Conservation (phyloP, 805 yeast genomes). For the Cyberlindnera misumaiensis region DNA sequence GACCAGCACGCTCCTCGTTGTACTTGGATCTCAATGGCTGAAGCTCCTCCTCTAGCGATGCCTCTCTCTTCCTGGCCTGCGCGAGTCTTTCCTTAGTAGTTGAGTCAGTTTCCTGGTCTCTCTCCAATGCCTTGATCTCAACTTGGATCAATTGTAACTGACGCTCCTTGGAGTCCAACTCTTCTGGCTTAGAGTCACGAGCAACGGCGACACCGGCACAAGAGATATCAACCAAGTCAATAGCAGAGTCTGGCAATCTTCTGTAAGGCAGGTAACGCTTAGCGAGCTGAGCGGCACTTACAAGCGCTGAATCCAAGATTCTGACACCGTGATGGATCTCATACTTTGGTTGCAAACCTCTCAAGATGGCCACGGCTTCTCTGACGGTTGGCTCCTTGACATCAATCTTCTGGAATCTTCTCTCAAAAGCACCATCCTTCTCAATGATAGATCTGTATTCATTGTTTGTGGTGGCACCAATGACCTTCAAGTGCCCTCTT, state of each 20-base stretch:
- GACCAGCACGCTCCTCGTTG: constrained; percentile 82
- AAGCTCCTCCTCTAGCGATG: constrained; percentile 77
- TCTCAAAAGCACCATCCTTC: constrained; percentile 97
- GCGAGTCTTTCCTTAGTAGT: constrained; percentile 82
- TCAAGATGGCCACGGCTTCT: constrained; percentile 91
- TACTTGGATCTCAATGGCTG: constrained; percentile 81
- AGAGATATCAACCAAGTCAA: constrained; percentile 91
- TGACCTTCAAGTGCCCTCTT: constrained; percentile 92
- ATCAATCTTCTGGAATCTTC: constrained; percentile 96
- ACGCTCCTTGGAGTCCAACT: constrained; percentile 88
- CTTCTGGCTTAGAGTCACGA: constrained; percentile 96
- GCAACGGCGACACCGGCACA: constrained; percentile 98
- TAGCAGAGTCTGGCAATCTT: constrained; percentile 94
- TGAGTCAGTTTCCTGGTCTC: constrained; percentile 81
- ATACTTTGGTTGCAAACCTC: constrained; percentile 93
- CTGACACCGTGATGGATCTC: constrained; percentile 98
- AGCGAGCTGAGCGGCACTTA: constrained; percentile 90
- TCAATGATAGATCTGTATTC: constrained; percentile 91
- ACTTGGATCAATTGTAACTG: constrained; percentile 87
- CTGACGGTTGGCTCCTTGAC: constrained; percentile 89
- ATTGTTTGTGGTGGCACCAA: constrained; percentile 95
- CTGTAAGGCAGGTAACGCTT: constrained; percentile 92
- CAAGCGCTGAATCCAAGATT: constrained; percentile 89
- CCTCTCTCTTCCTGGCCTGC: constrained; percentile 71
- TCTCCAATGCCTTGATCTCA: constrained; percentile 93